phyloP scores from a whole-genome alignment of 257 asterid species.

The Coffea eugenioides region DNA sequence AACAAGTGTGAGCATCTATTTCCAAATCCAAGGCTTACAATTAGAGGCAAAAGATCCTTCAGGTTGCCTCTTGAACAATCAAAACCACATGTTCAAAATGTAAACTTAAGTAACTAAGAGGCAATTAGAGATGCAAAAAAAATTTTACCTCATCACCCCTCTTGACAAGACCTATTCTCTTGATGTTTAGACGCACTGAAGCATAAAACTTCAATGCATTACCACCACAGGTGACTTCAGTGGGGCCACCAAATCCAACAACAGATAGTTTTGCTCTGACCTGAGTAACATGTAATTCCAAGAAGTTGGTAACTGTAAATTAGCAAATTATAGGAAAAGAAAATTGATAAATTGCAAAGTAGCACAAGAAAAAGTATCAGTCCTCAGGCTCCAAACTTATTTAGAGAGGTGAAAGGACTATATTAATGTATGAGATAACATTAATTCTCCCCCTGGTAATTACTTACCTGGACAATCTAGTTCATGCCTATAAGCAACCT shows the following conservation, averaged over 20 bases:
- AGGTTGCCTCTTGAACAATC: neutral
- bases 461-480: neutral
- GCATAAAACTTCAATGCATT: slow-evolving; percentile 97
- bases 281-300: slow-evolving; percentile 34
- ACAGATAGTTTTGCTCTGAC: slow-evolving; percentile 79
- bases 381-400: neutral
- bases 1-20: neutral
- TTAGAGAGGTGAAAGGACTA: neutral
- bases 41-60: neutral
- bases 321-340: no score
- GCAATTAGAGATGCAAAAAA: slow-evolving; percentile 15
- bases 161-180: slow-evolving; percentile 77
- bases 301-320: slow-evolving; percentile 2
- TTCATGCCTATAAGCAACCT: neutral
- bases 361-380: neutral
- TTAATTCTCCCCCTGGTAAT: neutral
- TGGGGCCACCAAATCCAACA: slow-evolving; percentile 83
- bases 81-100: neutral
- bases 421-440: neutral
- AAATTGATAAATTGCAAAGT: slow-evolving; percentile 2
- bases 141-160: slow-evolving; percentile 82
- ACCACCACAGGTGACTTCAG: slow-evolving; percentile 99
- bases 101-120: slow-evolving; percentile 6
- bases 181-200: slow-evolving; percentile 87
- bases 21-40: neutral